Evolutionary conservation across 2,329 filamentous ascomycete genomes (phyloP).

Genomic region (Fonsecaea pugnacius): DNA sequence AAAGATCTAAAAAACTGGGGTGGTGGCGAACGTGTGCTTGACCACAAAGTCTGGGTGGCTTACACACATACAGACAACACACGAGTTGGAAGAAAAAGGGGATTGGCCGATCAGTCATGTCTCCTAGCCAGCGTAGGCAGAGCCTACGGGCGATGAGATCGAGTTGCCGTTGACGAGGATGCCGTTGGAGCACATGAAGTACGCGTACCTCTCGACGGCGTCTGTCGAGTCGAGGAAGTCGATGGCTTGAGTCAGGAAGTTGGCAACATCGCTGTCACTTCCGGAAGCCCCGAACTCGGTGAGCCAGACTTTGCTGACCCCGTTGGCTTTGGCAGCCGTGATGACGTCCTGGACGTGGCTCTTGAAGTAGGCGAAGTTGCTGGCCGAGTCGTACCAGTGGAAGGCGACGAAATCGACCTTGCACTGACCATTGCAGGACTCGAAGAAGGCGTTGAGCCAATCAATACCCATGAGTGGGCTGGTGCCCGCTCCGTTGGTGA

Average conservation of each 20-base stretch:
- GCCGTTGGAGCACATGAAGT: conserved; percentile 45
- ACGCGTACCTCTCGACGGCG: conserved; percentile 49
- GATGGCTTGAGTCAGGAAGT: conserved; percentile 46
- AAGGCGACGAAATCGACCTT: conserved; percentile 48
- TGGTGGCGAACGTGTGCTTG: too few species aligned
- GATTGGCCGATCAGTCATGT: not conserved
- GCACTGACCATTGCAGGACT: conserved; percentile 45
- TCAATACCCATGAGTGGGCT: conserved; percentile 42
- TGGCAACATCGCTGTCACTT: conserved; percentile 16
- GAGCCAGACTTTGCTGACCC: conserved; percentile 50
- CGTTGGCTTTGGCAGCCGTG: conserved; percentile 41
- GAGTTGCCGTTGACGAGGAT: conserved; percentile 40
- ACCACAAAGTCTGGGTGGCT: too few species aligned
- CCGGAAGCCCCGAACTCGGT: conserved; percentile 47
- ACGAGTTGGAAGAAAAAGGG: not conserved
- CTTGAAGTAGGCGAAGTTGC: conserved; percentile 44
- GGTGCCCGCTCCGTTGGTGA: conserved; percentile 45
- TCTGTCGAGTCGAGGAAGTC: conserved; percentile 47
- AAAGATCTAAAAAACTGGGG: not conserved
- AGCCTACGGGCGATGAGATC: conserved; percentile 23
- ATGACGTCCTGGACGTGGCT: conserved; percentile 45
- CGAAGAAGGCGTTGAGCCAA: conserved; percentile 50
- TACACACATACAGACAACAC: too few species aligned
- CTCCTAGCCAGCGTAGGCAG: conserved; percentile 12
- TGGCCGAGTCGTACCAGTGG: conserved; percentile 50